Conservation (phyloP, 768 basidiomycete genomes). For the Boletus tylopilopsis region DNA sequence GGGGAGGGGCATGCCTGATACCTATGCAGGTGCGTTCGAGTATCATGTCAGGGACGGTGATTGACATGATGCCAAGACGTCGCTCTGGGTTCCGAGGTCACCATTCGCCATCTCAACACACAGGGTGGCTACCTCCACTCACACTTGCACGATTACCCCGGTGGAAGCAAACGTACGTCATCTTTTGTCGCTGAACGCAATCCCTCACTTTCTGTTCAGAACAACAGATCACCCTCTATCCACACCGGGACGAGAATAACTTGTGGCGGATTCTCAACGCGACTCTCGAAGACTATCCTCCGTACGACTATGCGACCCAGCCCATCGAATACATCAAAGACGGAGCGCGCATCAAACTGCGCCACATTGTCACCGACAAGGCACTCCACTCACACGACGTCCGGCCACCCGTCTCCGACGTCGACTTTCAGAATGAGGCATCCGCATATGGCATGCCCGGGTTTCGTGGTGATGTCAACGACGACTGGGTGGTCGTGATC, state of each 20-base stretch:
- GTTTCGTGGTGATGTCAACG: constrained; percentile 86
- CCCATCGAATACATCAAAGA: constrained; percentile 64
- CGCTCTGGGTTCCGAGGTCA: constrained; percentile 75
- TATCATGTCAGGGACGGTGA: not conserved
- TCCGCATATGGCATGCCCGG: constrained; percentile 89
- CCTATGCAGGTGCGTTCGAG: constrained; percentile 69
- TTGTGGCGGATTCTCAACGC: constrained; percentile 84
- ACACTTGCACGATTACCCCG: constrained; percentile 85
- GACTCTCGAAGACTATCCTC: constrained; percentile 41
- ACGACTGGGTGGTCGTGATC: constrained; percentile 91
- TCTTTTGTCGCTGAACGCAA: not conserved
- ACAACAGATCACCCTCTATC: constrained; percentile 99
- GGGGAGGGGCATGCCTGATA: constrained; percentile 85
- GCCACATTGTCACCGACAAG: constrained; percentile 78
- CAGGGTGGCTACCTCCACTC: constrained; percentile 99
- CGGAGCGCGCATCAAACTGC: constrained; percentile 71
- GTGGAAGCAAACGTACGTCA: constrained; percentile 80
- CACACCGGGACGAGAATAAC: constrained; percentile 97
- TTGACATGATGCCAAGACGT: constrained; percentile 52
- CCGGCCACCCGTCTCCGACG: constrained; percentile 92
- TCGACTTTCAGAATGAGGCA: constrained; percentile 99
- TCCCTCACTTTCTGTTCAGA: constrained; percentile 44
- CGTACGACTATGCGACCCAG: constrained; percentile 46
- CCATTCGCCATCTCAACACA: constrained; percentile 90
- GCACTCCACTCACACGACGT: constrained; percentile 93